Base-by-base conservation (phyloP, 2,329 filamentous ascomycete species). In the Didymella keratinophila region DNA sequence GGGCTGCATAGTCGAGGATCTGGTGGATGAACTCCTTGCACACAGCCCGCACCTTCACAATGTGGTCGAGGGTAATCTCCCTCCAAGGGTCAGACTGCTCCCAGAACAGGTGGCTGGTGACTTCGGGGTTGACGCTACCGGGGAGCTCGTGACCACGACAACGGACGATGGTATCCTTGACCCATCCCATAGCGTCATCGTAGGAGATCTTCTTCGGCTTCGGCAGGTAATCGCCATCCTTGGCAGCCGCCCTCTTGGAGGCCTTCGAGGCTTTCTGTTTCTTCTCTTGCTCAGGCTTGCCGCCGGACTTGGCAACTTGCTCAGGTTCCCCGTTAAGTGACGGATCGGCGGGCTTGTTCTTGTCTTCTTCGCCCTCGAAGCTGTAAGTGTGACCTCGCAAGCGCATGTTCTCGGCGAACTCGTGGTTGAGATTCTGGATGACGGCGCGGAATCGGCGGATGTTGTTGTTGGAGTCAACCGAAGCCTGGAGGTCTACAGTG, bases 71-170 rank as follows among this genome's bases (percentile, higher is more conserved):
- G 2, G 73, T 77, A 3, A 83, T 78, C 0, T 55, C 28, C 41
- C 79, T 70, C 88, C 86, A 90, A 0, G 81, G 82, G 7, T 64
- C 53, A 0, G 82, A 86, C 56, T 90, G 86, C 44, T 87, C 81
- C 20, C 76, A 75, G 67, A 90, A 90, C 0, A 91, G 70, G 21
- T 88, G 83, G 0, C 78, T 76, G 0, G 90, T 80, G 10, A 89
- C 75, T 52, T 86, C 69, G 0, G 87, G 83, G 58, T 87, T 87
- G 71, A 86, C 89, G 0, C 79, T 85, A 0, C 87, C 86, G 0
- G 85, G 84, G 0, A 90, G 73, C 66, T 90, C 88, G 5, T 81
- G 74, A 0, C 82, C 83, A 25, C 86, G 78, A 5, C 72, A 80
- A 36, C 75, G 76, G 23, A 71, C 62, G 49, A 85, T 72, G 3